Evolutionary conservation across 768 basidiomycete genomes (phyloP).

Genomic region (Psilocybe sp.): DNA sequence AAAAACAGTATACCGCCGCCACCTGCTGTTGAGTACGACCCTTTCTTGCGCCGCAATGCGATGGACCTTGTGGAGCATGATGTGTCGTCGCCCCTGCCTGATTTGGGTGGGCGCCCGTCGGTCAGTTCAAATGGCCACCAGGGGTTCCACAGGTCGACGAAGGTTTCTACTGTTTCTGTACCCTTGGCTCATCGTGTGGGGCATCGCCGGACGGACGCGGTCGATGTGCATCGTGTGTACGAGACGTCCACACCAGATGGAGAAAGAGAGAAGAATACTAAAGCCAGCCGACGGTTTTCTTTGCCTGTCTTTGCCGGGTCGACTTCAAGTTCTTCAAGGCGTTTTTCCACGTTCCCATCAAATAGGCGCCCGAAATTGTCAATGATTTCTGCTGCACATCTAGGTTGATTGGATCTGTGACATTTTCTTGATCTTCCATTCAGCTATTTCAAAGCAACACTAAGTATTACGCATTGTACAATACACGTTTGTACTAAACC

Average conservation of each 20-base stretch:
- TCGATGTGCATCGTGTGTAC: slow-evolving; percentile 13
- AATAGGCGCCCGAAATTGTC: background rate
- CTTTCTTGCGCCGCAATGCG: background rate
- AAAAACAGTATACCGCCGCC: background rate
- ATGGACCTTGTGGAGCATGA: no score
- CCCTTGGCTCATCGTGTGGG: slow-evolving; percentile 8
- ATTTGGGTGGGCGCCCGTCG: slow-evolving; percentile 1
- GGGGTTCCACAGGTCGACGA: slow-evolving; percentile 7
- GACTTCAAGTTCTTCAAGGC: slow-evolving; percentile 14
- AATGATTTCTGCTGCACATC: no score
- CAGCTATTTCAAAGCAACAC: no score
- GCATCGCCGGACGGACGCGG: slow-evolving; percentile 2
- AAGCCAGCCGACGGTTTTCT: slow-evolving; percentile 34
- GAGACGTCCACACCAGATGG: slow-evolving; percentile 20
- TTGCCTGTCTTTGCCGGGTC: slow-evolving; percentile 22
- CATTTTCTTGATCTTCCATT: no score
- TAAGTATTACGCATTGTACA: no score
- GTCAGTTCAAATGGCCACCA: slow-evolving; percentile 1
- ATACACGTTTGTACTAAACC: no score
- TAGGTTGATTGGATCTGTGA: no score
- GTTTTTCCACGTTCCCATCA: background rate
- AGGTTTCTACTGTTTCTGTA: slow-evolving; percentile 17
- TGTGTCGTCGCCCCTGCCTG: no score
- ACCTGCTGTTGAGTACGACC: background rate
- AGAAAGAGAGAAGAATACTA: slow-evolving; percentile 33